Conservation (phyloP, 352 stramenopile species). For the Phytophthora parvispora region DNA sequence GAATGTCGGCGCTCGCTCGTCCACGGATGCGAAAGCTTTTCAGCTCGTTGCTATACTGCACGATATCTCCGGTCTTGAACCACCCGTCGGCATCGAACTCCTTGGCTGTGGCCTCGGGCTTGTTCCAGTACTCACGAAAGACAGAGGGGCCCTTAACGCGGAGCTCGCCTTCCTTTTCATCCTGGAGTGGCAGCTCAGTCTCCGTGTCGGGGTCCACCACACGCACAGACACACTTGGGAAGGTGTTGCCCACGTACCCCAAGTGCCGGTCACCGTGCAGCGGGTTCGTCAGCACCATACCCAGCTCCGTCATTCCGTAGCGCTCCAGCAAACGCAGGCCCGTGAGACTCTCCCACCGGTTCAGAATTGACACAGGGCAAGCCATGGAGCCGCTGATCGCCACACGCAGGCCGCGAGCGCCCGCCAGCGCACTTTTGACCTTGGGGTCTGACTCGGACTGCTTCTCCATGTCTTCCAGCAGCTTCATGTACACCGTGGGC, state of each 20-base stretch:
- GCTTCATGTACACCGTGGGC: slow-evolving; percentile 92
- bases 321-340: slow-evolving; percentile 88
- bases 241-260: slow-evolving; percentile 87
- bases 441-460: slow-evolving; percentile 24
- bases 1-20: slow-evolving; percentile 92
- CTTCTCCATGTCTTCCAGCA: slow-evolving; percentile 82
- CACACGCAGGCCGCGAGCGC: slow-evolving; percentile 50
- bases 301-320: slow-evolving; percentile 95
- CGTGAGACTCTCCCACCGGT: slow-evolving; percentile 86
- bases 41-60: slow-evolving; percentile 72
- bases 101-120: slow-evolving; percentile 85
- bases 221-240: slow-evolving; percentile 86
- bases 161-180: slow-evolving; percentile 80
- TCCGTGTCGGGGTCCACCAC: slow-evolving; percentile 84
- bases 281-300: slow-evolving; percentile 93
- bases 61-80: slow-evolving; percentile 94
- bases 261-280: slow-evolving; percentile 73
- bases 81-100: slow-evolving; percentile 89
- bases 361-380: slow-evolving; percentile 83
- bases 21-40: slow-evolving; percentile 92
- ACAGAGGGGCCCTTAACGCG: slow-evolving; percentile 89
- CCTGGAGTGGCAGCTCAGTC: slow-evolving; percentile 41
- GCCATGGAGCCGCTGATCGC: slow-evolving; percentile 90
- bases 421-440: slow-evolving; percentile 14
- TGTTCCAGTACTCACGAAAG: slow-evolving; percentile 91